Percentiles rank a stretch among this genome's conserved stretches.
Evolutionary conservation across 83 land plant genomes (phyloP).

Genomic region (Diphasiastrum complanatum): DNA sequence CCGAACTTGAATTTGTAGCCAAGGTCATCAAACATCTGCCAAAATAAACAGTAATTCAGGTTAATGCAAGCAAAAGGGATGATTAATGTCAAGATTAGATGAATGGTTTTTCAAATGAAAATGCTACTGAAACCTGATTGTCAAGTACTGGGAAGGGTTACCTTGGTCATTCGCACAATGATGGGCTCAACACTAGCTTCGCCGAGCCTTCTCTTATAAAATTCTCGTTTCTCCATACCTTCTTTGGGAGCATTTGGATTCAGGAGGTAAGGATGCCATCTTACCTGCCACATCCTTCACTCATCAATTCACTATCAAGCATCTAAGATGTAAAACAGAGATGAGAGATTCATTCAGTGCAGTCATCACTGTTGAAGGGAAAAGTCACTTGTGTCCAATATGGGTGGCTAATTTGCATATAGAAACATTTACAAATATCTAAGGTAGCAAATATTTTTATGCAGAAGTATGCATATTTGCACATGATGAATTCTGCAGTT

Average conservation of each 20-base stretch:
- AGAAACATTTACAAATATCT: too few relatives aligned
- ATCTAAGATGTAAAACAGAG: too few relatives aligned
- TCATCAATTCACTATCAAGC: neutral
- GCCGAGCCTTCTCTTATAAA: slow-evolving; percentile 61
- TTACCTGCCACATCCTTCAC: slow-evolving; percentile 35
- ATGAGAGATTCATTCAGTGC: too few relatives aligned
- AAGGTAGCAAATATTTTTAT: too few relatives aligned
- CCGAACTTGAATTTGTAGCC: slow-evolving; percentile 48
- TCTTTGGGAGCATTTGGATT: slow-evolving; percentile 74
- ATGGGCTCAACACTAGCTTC: slow-evolving; percentile 25
- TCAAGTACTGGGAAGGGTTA: neutral
- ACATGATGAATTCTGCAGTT: neutral
- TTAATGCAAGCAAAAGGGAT: too few relatives aligned
- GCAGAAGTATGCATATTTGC: too few relatives aligned
- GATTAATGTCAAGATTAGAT: too few relatives aligned
- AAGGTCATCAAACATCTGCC: slow-evolving; percentile 47
- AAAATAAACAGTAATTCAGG: neutral
- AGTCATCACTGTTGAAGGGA: neutral
- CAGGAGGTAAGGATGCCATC: slow-evolving; percentile 74
- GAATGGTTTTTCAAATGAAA: too few relatives aligned
- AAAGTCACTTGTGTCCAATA: neutral
- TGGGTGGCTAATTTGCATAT: too few relatives aligned
- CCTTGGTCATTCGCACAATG: slow-evolving; percentile 1
- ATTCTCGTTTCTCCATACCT: slow-evolving; percentile 61
- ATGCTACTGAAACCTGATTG: neutral